Percentiles rank a stretch among this genome's conserved stretches.
Conservation (phyloP, 106 monocot species). For the Triglochin maritima region DNA sequence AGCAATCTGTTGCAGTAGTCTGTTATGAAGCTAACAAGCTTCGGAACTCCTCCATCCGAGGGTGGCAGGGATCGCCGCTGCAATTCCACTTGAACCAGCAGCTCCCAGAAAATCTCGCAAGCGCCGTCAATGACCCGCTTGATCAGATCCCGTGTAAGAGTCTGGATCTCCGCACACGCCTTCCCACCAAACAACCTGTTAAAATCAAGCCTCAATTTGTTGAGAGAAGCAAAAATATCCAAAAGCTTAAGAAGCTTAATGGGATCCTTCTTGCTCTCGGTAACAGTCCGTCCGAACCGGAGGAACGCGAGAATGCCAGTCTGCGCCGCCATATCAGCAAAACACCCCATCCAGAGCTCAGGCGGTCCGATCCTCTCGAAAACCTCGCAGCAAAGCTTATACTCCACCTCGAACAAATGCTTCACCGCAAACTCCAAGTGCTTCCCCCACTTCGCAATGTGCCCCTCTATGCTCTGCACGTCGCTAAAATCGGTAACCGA, state of each 20-base stretch:
- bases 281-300: conserved; percentile 43
- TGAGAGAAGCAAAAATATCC: conserved; percentile 67
- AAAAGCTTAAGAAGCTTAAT: conserved; percentile 82
- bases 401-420: conserved; percentile 77
- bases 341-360: conserved; percentile 44
- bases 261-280: conserved; percentile 82
- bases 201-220: conserved; percentile 69
- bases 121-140: conserved; percentile 72
- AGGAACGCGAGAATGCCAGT: conserved; percentile 67
- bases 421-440: conserved; percentile 79
- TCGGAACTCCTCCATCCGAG: conserved; percentile 52
- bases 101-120: conserved; percentile 89
- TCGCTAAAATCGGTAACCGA: conserved; percentile 24
- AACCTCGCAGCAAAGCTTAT: conserved; percentile 59
- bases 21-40: conserved; percentile 61
- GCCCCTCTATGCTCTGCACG: conserved; percentile 45
- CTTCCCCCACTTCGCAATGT: conserved; percentile 54
- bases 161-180: conserved; percentile 65
- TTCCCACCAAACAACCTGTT: conserved; percentile 72
- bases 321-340: conserved; percentile 57
- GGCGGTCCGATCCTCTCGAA: conserved; percentile 29
- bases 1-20: conserved; percentile 75
- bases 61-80: conserved; percentile 56
- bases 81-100: conserved; percentile 75
- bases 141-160: conserved; percentile 65